These are phyloP conservation scores for Bruguiera parviflora DNA, from an alignment of 345 rosid species.

Conservation along the genomic window DNA sequence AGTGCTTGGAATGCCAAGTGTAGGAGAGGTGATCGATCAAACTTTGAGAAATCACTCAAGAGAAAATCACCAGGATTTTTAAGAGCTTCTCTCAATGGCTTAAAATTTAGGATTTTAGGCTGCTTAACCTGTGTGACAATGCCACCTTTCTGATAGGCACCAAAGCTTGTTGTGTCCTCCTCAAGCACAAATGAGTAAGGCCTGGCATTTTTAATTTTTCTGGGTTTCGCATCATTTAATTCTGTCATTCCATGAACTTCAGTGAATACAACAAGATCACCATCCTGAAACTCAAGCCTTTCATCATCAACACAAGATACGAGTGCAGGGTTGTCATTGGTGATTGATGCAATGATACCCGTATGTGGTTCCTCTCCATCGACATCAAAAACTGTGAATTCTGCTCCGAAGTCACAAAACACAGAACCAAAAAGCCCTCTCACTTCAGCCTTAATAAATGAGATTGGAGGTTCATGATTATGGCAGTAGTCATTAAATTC, in stretches of 20 bases:
- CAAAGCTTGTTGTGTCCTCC: constrained; percentile 69
- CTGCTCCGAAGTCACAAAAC: constrained; percentile 97
- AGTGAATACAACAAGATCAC: constrained; percentile 90
- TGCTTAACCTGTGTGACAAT: constrained; percentile 95
- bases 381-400: constrained; percentile 82
- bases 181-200: constrained; percentile 90
- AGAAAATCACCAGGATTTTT: constrained; percentile 95
- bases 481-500: constrained; percentile 87
- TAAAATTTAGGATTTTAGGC: constrained; percentile 78
- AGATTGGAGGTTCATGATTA: constrained; percentile 76
- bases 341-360: constrained; percentile 90
- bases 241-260: constrained; percentile 96
- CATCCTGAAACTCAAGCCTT: constrained; percentile 95
- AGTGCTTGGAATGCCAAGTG: constrained; percentile 95
- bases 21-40: constrained; percentile 81
- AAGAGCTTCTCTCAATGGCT: constrained; percentile 84
- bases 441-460: constrained; percentile 89
- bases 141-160: constrained; percentile 80
- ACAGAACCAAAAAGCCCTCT: constrained; percentile 96
- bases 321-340: constrained; percentile 81
- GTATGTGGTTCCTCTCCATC: constrained; percentile 96
- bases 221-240: constrained; percentile 90
- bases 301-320: constrained; percentile 96
- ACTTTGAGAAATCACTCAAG: constrained; percentile 89
- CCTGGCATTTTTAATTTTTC: constrained; percentile 77